Evolutionary conservation across 139 green algal species (phyloP), one percentile per base, ranked within the genome.

Genomic region (Chlamydomonas applanata): DNA sequence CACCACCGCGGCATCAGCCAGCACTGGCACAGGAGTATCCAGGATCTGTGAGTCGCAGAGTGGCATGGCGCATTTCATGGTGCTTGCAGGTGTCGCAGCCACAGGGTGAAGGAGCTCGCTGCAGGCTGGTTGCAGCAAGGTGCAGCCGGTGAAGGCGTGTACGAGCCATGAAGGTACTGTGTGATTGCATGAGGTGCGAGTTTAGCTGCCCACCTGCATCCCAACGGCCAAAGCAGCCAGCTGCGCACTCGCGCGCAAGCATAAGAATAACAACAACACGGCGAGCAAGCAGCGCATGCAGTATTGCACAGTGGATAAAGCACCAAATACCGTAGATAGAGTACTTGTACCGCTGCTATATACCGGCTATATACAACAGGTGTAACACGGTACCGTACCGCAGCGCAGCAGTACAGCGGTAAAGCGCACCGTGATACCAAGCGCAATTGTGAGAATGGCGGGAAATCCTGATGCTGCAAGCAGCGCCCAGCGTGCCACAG

Each of bases 1-100:
- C 46, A 62, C 46, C 45, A 73, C 67, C 2, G 46, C 46, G 25
- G 67, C 67, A 46, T 73, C 67, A 14, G 67, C 67, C 46, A 73
- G 45, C 46, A 73, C 46, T 17, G 29, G 13, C 67, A 73, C 67
- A 27, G 46, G 46, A 27, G 24, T 62, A 3, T 46, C 33, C 27
- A 62, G 27, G 11, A 73, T 22, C 67, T 73, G 45, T 49, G 40
- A 19, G 40, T 49, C 11, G 40, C 40, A 49, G 11, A 49, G 11
- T 49, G 40, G 7, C 40, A 49, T 11, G 40, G 40, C 40, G n/a
- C n/a, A n/a, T n/a, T n/a, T n/a, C n/a, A n/a, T n/a, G n/a, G n/a
- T n/a, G n/a, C n/a, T n/a, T n/a, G n/a, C n/a, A n/a, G n/a, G n/a
- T n/a, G n/a, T n/a, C n/a, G n/a, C n/a, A n/a, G n/a, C n/a, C n/a